Percentiles rank a stretch among this genome's conserved stretches.
phyloP scores from a whole-genome alignment of 2,329 filamentous ascomycete species.

The Coniochaeta sp. region DNA sequence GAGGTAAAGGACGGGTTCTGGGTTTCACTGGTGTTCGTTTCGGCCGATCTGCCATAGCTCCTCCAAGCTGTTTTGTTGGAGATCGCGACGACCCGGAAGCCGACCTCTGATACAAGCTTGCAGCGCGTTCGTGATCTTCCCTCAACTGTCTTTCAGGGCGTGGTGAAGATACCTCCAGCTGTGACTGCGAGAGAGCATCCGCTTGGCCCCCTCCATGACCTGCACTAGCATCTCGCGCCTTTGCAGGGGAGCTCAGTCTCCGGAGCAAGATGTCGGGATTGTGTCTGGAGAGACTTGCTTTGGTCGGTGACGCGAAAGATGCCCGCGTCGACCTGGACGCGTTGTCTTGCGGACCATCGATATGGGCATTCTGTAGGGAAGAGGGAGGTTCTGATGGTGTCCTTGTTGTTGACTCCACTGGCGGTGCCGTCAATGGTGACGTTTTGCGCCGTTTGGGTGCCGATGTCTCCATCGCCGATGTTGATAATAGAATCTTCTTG shows the following conservation, averaged over 20 bases:
- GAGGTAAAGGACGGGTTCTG: constrained; percentile 38
- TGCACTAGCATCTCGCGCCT: background rate
- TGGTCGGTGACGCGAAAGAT: constrained; percentile 62
- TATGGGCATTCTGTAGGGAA: constrained; percentile 19
- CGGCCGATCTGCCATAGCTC: constrained; percentile 26
- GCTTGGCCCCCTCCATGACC: background rate
- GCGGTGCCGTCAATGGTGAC: constrained; percentile 42
- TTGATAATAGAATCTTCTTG: background rate
- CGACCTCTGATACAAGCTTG: background rate
- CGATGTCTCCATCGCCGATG: constrained; percentile 42
- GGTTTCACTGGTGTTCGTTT: constrained; percentile 33
- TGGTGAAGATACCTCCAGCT: background rate
- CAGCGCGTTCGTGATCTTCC: background rate
- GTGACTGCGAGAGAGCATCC: background rate
- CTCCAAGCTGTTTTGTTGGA: constrained; percentile 18
- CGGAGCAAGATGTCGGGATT: constrained; percentile 47
- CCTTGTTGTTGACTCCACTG: constrained; percentile 19
- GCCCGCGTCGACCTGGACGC: constrained; percentile 24
- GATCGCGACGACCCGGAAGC: constrained; percentile 11
- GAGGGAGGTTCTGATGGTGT: constrained; percentile 26
- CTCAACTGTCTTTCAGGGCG: background rate
- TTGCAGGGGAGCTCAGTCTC: constrained; percentile 2
- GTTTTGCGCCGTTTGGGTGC: constrained; percentile 58
- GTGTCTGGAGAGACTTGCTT: constrained; percentile 52
- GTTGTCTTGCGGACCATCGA: background rate